Percentiles rank a stretch among this genome's conserved stretches.
Evolutionary conservation across 2,329 filamentous ascomycete genomes (phyloP).

Genomic region (Dryadomyces quercus-mongolicae): DNA sequence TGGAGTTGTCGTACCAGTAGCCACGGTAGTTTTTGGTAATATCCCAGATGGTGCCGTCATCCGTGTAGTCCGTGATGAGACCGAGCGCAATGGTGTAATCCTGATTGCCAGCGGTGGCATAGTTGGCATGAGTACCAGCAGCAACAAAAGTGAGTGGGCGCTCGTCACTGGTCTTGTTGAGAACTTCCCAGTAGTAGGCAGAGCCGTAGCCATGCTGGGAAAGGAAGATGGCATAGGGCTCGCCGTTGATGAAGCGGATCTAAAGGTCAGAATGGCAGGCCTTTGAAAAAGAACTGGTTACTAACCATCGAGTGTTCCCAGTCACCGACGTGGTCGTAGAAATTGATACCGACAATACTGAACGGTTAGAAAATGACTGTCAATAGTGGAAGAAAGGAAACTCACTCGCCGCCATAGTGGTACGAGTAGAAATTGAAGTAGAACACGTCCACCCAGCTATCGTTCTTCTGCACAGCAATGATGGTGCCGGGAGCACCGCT

Average conservation of each 20-base stretch:
- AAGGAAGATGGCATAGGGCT: conserved; percentile 13
- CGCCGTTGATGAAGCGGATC: conserved; percentile 15
- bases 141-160: conserved; percentile 13
- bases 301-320: conserved; percentile 16
- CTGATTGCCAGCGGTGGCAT: conserved; percentile 13
- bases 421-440: conserved; percentile 15
- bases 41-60: conserved; percentile 14
- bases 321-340: conserved; percentile 16
- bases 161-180: conserved; percentile 5
- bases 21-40: conserved; percentile 14
- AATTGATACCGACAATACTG: conserved; percentile 13
- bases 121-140: conserved; percentile 15
- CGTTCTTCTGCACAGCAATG: conserved; percentile 13
- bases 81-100: conserved; percentile 12
- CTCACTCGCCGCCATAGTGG: conserved; percentile 9
- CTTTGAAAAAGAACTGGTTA: background rate
- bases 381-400: too few relatives aligned
- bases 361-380: too few relatives aligned
- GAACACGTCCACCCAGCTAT: conserved; percentile 12
- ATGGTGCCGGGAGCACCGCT: conserved; percentile 13
- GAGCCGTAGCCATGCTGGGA: conserved; percentile 15
- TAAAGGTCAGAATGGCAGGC: background rate
- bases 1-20: conserved; percentile 12
- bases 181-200: conserved; percentile 13
- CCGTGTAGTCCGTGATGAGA: conserved; percentile 13